Percentiles rank a stretch among this genome's conserved stretches.
Evolutionary conservation across 306 rosid genomes (phyloP).

Genomic region (Mimosa pudica): DNA sequence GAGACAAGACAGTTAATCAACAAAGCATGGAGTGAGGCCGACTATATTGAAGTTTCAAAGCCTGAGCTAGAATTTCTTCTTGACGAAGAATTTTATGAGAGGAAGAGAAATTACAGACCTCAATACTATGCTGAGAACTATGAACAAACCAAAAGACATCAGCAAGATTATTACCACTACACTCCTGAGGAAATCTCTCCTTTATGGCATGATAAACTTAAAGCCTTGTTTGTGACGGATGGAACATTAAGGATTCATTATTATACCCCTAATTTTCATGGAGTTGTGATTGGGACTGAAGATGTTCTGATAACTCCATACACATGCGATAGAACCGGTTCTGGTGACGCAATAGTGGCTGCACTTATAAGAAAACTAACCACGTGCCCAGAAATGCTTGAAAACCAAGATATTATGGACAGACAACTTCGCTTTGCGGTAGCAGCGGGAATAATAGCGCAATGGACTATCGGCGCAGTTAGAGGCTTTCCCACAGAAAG

Average conservation of each 20-base stretch:
- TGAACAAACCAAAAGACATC: slow-evolving; percentile 67
- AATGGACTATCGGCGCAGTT: slow-evolving; percentile 93
- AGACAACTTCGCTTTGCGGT: slow-evolving; percentile 86
- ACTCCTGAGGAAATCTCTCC: slow-evolving; percentile 74
- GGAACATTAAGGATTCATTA: slow-evolving; percentile 86
- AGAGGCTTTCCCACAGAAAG: slow-evolving; percentile 93
- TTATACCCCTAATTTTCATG: slow-evolving; percentile 74
- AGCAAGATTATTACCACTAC: slow-evolving; percentile 77
- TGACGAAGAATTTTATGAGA: slow-evolving; percentile 70
- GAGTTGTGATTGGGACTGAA: slow-evolving; percentile 84
- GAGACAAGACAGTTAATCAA: slow-evolving; percentile 67
- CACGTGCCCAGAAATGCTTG: slow-evolving; percentile 75
- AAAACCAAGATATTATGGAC: slow-evolving; percentile 68
- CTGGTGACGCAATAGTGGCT: slow-evolving; percentile 96
- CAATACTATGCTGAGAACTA: slow-evolving; percentile 73
- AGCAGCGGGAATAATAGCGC: slow-evolving; percentile 90
- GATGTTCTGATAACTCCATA: slow-evolving; percentile 92
- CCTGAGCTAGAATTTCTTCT: slow-evolving; percentile 87
- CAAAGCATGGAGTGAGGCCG: slow-evolving; percentile 79
- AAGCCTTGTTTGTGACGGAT: slow-evolving; percentile 72
- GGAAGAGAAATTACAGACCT: slow-evolving; percentile 72
- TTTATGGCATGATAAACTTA: slow-evolving; percentile 77
- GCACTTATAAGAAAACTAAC: slow-evolving; percentile 85
- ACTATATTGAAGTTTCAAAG: slow-evolving; percentile 79
- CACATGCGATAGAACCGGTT: slow-evolving; percentile 96